Percentiles rank a stretch among this genome's conserved stretches.
These are phyloP conservation scores for Colletotrichum camelliae DNA, from an alignment of 2,329 filamentous ascomycete genomes.

Conservation along the genomic window DNA sequence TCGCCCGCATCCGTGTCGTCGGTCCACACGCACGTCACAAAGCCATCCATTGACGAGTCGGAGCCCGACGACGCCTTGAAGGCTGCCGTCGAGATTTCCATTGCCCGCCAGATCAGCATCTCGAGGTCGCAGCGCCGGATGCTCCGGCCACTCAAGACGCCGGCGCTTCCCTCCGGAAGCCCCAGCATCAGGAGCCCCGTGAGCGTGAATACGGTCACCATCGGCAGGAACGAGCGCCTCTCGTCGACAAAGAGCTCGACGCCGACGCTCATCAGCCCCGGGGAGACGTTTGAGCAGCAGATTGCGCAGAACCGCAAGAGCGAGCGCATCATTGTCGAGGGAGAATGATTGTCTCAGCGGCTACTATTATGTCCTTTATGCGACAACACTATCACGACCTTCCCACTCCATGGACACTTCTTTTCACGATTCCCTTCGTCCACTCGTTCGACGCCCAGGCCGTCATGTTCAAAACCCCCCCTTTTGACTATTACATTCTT, in stretches of 20 bases:
- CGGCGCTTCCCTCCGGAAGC: slow-evolving; percentile 18
- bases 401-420: neutral
- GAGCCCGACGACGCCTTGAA: slow-evolving; percentile 46
- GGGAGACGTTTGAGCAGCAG: slow-evolving; percentile 34
- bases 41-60: slow-evolving; percentile 41
- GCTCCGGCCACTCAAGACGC: slow-evolving; percentile 57
- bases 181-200: slow-evolving; percentile 11
- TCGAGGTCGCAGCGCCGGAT: slow-evolving; percentile 66
- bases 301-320: slow-evolving; percentile 53
- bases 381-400: neutral
- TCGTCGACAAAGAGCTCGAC: slow-evolving; percentile 46
- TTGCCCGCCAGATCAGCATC: slow-evolving; percentile 71
- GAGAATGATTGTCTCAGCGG: slow-evolving; percentile 26
- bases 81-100: slow-evolving; percentile 68
- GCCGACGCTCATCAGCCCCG: slow-evolving; percentile 49
- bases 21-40: slow-evolving; percentile 36
- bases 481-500: neutral
- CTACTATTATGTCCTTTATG: neutral
- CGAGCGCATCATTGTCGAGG: slow-evolving; percentile 58
- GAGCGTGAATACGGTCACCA: slow-evolving; percentile 16
- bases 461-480: neutral
- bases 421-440: neutral
- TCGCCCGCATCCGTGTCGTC: slow-evolving; percentile 38
- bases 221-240: slow-evolving; percentile 32
- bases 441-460: neutral